Evolutionary conservation across 228 moss, liverwort and hornwort species (phyloP).

Genomic region (Sphagnum magellanicum): DNA sequence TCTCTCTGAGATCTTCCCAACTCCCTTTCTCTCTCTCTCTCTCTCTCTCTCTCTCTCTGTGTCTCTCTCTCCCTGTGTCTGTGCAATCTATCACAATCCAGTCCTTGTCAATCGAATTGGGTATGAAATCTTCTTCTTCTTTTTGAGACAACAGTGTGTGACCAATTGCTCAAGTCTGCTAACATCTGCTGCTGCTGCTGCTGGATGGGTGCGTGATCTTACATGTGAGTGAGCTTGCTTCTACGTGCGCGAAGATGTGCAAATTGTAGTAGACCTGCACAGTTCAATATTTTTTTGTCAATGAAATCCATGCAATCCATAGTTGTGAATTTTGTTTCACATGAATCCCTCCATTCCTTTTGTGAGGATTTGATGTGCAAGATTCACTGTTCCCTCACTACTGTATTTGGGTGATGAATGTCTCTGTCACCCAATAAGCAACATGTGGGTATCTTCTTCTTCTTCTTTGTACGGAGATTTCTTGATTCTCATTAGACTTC

Average conservation of each 20-base stretch:
- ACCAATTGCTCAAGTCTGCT: no score
- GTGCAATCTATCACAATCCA: not conserved
- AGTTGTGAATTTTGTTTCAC: no score
- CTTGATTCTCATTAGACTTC: not conserved
- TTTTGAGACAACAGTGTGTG: no score
- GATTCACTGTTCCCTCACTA: not conserved
- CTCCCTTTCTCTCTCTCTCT: no score
- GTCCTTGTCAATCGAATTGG: no score
- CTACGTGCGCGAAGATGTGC: no score
- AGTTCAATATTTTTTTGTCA: not conserved
- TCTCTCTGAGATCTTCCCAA: not conserved
- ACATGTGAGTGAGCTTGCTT: no score
- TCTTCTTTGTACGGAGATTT: not conserved
- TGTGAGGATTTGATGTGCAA: not conserved
- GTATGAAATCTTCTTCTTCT: no score
- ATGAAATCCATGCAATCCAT: not conserved
- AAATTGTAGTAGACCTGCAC: no score
- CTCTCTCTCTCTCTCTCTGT: not conserved
- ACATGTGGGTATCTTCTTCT: conserved; percentile 1
- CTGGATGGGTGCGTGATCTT: no score
- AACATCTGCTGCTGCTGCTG: no score
- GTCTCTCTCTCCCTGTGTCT: not conserved
- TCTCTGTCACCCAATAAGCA: not conserved
- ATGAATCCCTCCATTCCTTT: no score
- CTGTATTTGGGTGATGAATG: not conserved